Evolutionary conservation across 306 rosid genomes (phyloP), one percentile per base, ranked within the genome.

Genomic region (Parietaria judaica): DNA sequence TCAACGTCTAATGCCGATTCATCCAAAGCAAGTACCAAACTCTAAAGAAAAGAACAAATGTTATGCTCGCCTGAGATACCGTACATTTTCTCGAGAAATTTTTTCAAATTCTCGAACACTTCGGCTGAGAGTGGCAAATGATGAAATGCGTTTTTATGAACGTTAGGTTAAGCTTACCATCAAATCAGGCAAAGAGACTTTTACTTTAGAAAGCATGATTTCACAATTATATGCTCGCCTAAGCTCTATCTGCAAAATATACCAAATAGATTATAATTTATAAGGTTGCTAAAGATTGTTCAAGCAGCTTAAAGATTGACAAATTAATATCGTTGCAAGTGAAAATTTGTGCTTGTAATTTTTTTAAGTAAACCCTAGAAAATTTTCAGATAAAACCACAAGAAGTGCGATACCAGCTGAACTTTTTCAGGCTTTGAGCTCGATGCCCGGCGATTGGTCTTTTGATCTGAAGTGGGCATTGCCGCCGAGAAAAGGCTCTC

Each of bases 181-280:
- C 79, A 94, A 65, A 66, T 94, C 99, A 36, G 97, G 87, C 73
- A 94, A 70, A 51, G 99, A 96, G 39, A 94, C 82, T 80, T 94
- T 94, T 58, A 94, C 95, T 81, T 94, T 88, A 54, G 94, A 68
- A 65, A 94, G 99, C 99, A 94, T 94, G 76, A 94, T 94, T 77
- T 94, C 99, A 49, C 99, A 94, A 74, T 94, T 94, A 86, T 94
- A 86, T 2, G 99, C 97, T 56, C 95, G 83, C 70, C 99, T 85
- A 51, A 94, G 84, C 73, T 94, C 99, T 80, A 94, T 83, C 99
- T 94, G 94, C 82, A 80, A 72, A 63, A 66, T 23, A 23, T 23
- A 23, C 2, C 2, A 23, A 23, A 23, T 23, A 23, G 31, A 23
- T 23, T 23, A 23, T 23, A 23, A 23, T 23, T 23, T 23, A 23